A percentile compares a stretch with the other conserved stretches of the same genome.
phyloP scores from a whole-genome alignment of 2,329 filamentous ascomycete species.

The Penicillium sp. region DNA sequence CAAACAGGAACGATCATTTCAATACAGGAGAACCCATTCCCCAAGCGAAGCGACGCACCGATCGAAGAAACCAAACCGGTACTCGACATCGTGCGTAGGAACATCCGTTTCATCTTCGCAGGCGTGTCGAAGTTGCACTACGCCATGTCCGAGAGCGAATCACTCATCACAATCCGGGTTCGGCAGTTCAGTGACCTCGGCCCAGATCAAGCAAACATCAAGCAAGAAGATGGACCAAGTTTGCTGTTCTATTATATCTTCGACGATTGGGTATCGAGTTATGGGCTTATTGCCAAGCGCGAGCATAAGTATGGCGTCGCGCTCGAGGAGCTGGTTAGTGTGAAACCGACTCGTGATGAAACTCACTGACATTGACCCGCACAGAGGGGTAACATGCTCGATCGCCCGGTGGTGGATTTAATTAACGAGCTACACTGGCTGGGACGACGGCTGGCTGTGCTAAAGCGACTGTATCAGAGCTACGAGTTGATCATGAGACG shows the following conservation, averaged over 20 bases:
- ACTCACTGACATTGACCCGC: slow-evolving; percentile 9
- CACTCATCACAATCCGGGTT: slow-evolving; percentile 52
- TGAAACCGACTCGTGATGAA: background rate
- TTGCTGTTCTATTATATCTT: slow-evolving; percentile 69
- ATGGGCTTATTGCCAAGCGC: slow-evolving; percentile 59
- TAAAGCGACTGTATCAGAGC: slow-evolving; percentile 63
- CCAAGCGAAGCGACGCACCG: slow-evolving; percentile 44
- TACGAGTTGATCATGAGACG: slow-evolving; percentile 64
- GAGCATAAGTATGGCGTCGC: slow-evolving; percentile 53
- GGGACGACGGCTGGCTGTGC: slow-evolving; percentile 60
- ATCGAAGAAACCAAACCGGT: slow-evolving; percentile 30
- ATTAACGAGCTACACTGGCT: slow-evolving; percentile 59
- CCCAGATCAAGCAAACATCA: slow-evolving; percentile 38
- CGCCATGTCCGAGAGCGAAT: slow-evolving; percentile 48
- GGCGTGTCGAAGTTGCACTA: slow-evolving; percentile 60
- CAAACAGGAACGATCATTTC: slow-evolving; percentile 65
- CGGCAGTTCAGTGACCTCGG: slow-evolving; percentile 37
- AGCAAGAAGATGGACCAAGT: slow-evolving; percentile 56
- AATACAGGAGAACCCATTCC: slow-evolving; percentile 63
- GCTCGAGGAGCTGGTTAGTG: slow-evolving; percentile 53
- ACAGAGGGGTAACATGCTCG: slow-evolving; percentile 58
- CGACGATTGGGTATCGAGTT: slow-evolving; percentile 67
- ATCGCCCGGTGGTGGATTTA: slow-evolving; percentile 47
- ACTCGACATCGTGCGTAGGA: slow-evolving; percentile 51
- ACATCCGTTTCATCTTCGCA: slow-evolving; percentile 62